Conservation (phyloP, 768 basidiomycete genomes). For the Hortiboletus campestris region DNA sequence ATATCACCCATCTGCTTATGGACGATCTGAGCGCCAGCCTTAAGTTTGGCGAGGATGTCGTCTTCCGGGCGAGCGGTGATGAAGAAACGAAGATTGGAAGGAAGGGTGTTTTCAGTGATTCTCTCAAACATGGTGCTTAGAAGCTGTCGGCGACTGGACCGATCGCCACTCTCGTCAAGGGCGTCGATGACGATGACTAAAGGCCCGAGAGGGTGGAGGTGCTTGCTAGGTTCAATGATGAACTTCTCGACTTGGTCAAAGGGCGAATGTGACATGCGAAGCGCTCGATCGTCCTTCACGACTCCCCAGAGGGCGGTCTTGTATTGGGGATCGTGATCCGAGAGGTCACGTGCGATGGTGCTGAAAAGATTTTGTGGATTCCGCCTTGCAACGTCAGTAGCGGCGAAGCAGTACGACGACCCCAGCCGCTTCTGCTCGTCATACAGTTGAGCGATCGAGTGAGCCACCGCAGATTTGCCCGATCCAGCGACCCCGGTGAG, state of each 20-base stretch:
- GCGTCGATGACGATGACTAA: slow-evolving; percentile 32
- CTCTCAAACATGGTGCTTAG: slow-evolving; percentile 8
- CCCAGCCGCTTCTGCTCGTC: too few relatives aligned
- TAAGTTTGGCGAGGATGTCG: slow-evolving; percentile 7
- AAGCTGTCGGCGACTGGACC: slow-evolving; percentile 6
- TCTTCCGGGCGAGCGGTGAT: slow-evolving; percentile 13
- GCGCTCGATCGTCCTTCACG: too few relatives aligned
- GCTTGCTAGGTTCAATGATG: slow-evolving; percentile 18
- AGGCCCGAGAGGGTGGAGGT: slow-evolving; percentile 20
- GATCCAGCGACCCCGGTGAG: too few relatives aligned
- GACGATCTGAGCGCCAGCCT: slow-evolving; percentile 7
- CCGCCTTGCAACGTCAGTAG: neutral
- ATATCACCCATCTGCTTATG: slow-evolving; percentile 14
- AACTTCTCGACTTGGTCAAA: slow-evolving; percentile 18
- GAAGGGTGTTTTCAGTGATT: neutral
- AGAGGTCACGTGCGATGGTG: slow-evolving; percentile 4
- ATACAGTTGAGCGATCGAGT: too few relatives aligned
- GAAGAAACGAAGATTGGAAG: slow-evolving; percentile 1
- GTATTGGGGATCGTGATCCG: too few relatives aligned
- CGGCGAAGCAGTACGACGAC: slow-evolving; percentile 22
- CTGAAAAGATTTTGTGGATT: slow-evolving; percentile 19
- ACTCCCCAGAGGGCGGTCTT: too few relatives aligned
- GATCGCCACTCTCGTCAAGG: slow-evolving; percentile 21
- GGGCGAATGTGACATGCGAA: neutral
- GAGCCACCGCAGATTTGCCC: too few relatives aligned